Conservation (phyloP, 2,329 filamentous ascomycete genomes). For the Aspergillus sp. region DNA sequence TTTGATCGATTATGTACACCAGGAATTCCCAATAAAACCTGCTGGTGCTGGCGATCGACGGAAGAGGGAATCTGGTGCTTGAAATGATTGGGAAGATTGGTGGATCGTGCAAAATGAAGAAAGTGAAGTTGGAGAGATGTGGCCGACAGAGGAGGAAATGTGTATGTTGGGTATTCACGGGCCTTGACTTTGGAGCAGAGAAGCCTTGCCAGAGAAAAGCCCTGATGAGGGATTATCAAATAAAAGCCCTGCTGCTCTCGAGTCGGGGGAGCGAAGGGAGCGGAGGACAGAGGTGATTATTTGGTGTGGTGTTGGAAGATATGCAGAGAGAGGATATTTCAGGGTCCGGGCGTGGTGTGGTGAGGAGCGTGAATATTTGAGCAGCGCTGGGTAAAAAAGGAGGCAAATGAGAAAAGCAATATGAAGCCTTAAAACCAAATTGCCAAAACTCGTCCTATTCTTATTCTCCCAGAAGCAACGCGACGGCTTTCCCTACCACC, state of each 20-base stretch:
- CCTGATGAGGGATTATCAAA: conserved; percentile 12
- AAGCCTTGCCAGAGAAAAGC: conserved; percentile 14
- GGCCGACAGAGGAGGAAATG: conserved; percentile 20
- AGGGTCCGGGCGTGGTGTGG: conserved; percentile 14
- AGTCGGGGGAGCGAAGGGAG: conserved; percentile 13
- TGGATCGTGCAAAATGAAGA: conserved; percentile 26
- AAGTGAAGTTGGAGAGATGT: conserved; percentile 27
- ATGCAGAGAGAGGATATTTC: conserved; percentile 10
- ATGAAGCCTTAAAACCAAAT: conserved; percentile 10
- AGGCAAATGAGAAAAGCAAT: conserved; percentile 13
- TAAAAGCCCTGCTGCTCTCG: conserved; percentile 8
- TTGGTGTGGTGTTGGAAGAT: conserved; percentile 11
- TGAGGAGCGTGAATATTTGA: conserved; percentile 9
- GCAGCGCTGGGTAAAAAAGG: conserved; percentile 7
- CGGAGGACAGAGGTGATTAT: conserved; percentile 8
- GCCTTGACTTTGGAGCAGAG: conserved; percentile 14
- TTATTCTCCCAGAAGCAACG: conserved; percentile 7
- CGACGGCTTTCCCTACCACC: conserved; percentile 1
- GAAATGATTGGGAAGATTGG: conserved; percentile 19
- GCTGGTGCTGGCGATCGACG: conserved; percentile 59
- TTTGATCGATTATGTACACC: conserved; percentile 67
- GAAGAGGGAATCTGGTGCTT: conserved; percentile 34
- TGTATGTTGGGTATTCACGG: conserved; percentile 20
- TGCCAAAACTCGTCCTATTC: conserved; percentile 6
- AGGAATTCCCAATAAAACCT: conserved; percentile 84